Percentiles rank a stretch among this genome's conserved stretches.
Conservation (phyloP, 306 rosid species). For the Betula pendula region DNA sequence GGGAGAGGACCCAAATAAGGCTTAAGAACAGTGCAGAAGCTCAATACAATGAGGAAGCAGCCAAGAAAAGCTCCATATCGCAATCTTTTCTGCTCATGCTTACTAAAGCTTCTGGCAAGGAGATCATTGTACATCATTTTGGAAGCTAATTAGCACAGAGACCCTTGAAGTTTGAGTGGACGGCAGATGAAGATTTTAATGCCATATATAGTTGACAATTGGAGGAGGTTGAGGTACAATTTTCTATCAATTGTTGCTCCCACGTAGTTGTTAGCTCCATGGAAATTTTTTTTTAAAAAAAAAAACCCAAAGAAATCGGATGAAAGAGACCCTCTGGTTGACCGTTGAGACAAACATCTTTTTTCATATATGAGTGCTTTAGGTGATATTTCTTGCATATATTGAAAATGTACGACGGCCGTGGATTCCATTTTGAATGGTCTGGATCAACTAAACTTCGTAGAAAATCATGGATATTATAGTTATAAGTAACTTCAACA, state of each 20-base stretch:
- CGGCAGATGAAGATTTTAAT: constrained; percentile 30
- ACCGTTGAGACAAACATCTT: constrained; percentile 45
- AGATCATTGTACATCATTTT: constrained; percentile 58
- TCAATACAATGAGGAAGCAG: constrained; percentile 51
- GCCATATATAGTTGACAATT: constrained; percentile 36
- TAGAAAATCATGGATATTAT: constrained; percentile 19
- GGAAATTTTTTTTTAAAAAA: constrained; percentile 25
- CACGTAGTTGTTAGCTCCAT: constrained; percentile 60
- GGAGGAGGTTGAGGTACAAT: constrained; percentile 41
- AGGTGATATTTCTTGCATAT: constrained; percentile 27
- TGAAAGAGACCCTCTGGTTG: constrained; percentile 62
- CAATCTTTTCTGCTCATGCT: constrained; percentile 71
- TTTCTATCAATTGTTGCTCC: constrained; percentile 43
- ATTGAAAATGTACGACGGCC: constrained; percentile 28
- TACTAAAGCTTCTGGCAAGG: constrained; percentile 77
- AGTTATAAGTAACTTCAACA: background rate
- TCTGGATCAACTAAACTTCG: constrained; percentile 40
- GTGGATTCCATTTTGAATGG: constrained; percentile 52
- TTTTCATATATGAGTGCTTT: constrained; percentile 46
- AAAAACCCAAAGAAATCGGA: constrained; percentile 28
- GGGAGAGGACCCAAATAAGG: constrained; percentile 65
- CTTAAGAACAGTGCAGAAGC: constrained; percentile 65
- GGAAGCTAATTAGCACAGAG: constrained; percentile 11
- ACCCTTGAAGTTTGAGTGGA: constrained; percentile 26
- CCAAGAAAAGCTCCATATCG: constrained; percentile 73